Percentiles rank a stretch among this genome's conserved stretches.
Conservation (phyloP, 495 filamentous ascomycete species). For the Trypethelium eluteriae region DNA sequence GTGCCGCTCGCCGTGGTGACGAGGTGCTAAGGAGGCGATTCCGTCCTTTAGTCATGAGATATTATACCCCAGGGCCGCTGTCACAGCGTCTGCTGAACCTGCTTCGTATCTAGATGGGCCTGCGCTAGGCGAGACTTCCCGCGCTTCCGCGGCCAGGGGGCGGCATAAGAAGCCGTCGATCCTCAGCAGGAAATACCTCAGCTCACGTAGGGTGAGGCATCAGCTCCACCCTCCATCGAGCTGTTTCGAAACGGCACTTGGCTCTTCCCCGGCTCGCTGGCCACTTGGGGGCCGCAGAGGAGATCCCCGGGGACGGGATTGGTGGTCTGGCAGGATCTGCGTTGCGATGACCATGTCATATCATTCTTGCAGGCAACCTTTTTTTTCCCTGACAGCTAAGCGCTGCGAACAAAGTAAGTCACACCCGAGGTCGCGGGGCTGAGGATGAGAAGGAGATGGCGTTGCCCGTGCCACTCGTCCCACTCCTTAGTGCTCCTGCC, state of each 20-base stretch:
- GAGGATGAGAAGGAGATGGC: neutral
- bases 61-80: neutral
- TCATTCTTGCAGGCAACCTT: slow-evolving; percentile 4
- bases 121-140: neutral
- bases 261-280: neutral
- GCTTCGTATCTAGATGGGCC: neutral
- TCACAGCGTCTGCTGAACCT: neutral
- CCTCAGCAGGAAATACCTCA: neutral
- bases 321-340: neutral
- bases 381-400: no score
- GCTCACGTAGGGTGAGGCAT: no score
- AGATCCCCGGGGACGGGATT: neutral
- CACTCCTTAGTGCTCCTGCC: neutral
- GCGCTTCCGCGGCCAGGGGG: neutral
- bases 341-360: neutral
- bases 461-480: neutral
- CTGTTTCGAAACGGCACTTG: neutral
- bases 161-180: neutral
- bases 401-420: neutral
- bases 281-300: neutral
- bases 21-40: neutral
- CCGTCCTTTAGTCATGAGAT: neutral
- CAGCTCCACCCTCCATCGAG: neutral
- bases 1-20: neutral
- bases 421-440: slow-evolving; percentile 6